Evolutionary conservation across 768 basidiomycete genomes (phyloP).

Genomic region (Panellus pusillus): DNA sequence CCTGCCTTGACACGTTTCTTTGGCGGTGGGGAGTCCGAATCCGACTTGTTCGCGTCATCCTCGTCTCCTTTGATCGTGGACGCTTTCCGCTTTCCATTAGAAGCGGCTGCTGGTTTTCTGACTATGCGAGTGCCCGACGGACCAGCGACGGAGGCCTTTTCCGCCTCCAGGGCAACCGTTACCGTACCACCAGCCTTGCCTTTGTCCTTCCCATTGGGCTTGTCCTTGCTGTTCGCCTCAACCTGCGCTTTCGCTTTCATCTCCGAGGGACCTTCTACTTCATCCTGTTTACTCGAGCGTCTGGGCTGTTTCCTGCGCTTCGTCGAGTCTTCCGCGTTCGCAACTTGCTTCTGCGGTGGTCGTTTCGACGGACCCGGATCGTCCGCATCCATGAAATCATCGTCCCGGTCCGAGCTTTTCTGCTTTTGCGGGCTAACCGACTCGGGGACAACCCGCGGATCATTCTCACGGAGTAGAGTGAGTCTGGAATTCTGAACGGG

Average conservation of each 20-base stretch:
- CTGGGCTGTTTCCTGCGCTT: constrained; percentile 3
- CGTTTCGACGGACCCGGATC: neutral
- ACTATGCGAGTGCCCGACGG: constrained; percentile 4
- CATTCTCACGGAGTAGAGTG: neutral
- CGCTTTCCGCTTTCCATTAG: constrained; percentile 8
- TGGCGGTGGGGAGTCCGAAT: constrained; percentile 6
- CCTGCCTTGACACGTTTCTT: constrained; percentile 11
- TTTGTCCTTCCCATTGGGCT: neutral
- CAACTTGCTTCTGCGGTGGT: neutral
- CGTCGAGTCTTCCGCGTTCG: neutral
- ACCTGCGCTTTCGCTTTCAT: neutral
- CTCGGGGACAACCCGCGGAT: neutral
- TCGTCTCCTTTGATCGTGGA: constrained; percentile 10
- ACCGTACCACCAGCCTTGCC: constrained; percentile 4
- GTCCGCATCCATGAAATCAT: constrained; percentile 1
- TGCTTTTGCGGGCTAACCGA: constrained; percentile 13
- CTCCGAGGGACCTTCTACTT: neutral
- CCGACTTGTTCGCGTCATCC: neutral
- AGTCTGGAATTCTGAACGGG: neutral
- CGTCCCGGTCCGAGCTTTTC: neutral
- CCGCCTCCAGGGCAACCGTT: constrained; percentile 4
- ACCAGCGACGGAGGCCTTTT: constrained; percentile 4
- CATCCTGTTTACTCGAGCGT: neutral
- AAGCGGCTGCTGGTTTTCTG: neutral
- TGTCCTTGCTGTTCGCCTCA: constrained; percentile 5